Percentiles rank a stretch among this genome's conserved stretches.
phyloP scores from a whole-genome alignment of 108 stramenopile species.

The Fragilaria radians region DNA sequence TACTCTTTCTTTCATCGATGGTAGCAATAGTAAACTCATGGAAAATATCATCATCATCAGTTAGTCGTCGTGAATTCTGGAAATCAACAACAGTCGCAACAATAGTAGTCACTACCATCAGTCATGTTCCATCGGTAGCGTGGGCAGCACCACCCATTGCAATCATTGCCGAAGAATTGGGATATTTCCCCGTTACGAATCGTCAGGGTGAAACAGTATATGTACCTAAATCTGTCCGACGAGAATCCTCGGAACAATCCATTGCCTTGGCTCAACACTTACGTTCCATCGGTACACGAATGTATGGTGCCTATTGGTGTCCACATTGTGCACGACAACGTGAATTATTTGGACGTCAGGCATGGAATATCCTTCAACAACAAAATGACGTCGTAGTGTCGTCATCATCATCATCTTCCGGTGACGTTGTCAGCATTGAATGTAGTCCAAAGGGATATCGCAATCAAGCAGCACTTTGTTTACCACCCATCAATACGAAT shows the following conservation, averaged over 20 bases:
- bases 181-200: slow-evolving; percentile 75
- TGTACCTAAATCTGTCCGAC: slow-evolving; percentile 56
- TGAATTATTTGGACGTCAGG: slow-evolving; percentile 76
- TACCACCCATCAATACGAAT: slow-evolving; percentile 24
- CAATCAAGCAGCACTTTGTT: slow-evolving; percentile 23
- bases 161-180: slow-evolving; percentile 83
- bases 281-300: slow-evolving; percentile 34
- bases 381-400: too few relatives aligned
- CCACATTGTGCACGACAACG: slow-evolving; percentile 81
- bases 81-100: too few relatives aligned
- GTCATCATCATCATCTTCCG: too few relatives aligned
- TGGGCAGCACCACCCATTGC: slow-evolving; percentile 73
- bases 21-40: too few relatives aligned
- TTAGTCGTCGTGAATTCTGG: too few relatives aligned
- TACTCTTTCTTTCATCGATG: too few relatives aligned
- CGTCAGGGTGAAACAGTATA: slow-evolving; percentile 45
- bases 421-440: too few relatives aligned
- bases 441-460: slow-evolving; percentile 67
- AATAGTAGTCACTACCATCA: too few relatives aligned
- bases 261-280: slow-evolving; percentile 53
- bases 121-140: slow-evolving; percentile 18
- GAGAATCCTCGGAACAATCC: slow-evolving; percentile 61
- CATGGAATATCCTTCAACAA: slow-evolving; percentile 55
- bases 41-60: too few relatives aligned
- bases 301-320: slow-evolving; percentile 86